These are phyloP conservation scores for Diaporthe vexans DNA, from an alignment of 2,329 filamentous ascomycete genomes.

Conservation along the genomic window DNA sequence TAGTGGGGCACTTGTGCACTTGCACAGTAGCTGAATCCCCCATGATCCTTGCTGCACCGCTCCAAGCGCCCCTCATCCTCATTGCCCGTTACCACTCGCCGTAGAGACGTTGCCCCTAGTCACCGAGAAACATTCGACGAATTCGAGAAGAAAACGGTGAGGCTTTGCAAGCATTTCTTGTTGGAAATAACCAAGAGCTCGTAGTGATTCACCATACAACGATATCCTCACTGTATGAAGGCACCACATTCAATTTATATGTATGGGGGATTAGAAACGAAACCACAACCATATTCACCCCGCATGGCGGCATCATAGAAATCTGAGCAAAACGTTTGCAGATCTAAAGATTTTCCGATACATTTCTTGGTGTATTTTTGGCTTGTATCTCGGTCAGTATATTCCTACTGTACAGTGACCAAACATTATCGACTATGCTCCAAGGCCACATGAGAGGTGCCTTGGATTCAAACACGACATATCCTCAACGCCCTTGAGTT, in stretches of 20 bases:
- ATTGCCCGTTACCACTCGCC: too few species aligned
- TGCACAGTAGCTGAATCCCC: neutral
- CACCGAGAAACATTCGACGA: too few species aligned
- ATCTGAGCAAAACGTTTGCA: neutral
- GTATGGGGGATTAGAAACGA: too few species aligned
- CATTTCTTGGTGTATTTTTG: slow-evolving; percentile 10
- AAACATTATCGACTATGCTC: slow-evolving; percentile 39
- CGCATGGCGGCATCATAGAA: neutral
- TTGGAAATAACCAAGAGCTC: neutral
- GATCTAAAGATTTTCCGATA: too few species aligned
- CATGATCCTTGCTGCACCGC: slow-evolving; percentile 11
- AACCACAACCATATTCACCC: too few species aligned
- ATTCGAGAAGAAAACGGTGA: neutral
- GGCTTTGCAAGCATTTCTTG: too few species aligned
- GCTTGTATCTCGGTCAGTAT: slow-evolving; percentile 16
- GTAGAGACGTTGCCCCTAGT: neutral
- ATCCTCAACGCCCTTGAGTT: slow-evolving; percentile 21
- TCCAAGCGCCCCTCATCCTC: neutral
- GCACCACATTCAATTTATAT: too few species aligned
- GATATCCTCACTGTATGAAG: too few species aligned
- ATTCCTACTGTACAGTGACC: slow-evolving; percentile 34
- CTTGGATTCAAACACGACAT: neutral
- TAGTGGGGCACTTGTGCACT: slow-evolving; percentile 23
- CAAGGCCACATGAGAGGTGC: neutral
- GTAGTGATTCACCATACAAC: too few species aligned